These are phyloP conservation scores for Carex cristatella DNA, from an alignment of 176 grass and related monocot species.

Conservation along the genomic window DNA sequence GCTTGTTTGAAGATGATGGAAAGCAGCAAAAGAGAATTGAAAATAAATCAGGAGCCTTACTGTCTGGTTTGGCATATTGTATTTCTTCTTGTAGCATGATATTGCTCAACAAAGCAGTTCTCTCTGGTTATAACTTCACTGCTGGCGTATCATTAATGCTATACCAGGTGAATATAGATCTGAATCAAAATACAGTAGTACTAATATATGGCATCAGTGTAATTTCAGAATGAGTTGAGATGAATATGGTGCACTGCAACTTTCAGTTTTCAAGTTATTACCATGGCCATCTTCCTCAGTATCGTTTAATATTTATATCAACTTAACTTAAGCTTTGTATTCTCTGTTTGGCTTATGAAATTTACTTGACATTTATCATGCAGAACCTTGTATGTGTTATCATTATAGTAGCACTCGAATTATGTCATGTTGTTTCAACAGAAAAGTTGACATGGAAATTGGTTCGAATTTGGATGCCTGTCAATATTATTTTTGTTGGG, in stretches of 20 bases:
- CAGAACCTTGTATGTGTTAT: conserved; percentile 74
- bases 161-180: conserved; percentile 54
- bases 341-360: background rate
- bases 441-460: conserved; percentile 78
- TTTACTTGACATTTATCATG: background rate
- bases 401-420: conserved; percentile 46
- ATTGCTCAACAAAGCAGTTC: conserved; percentile 84
- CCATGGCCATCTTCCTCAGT: background rate
- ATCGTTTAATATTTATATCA: background rate
- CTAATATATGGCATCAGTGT: background rate
- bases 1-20: conserved; percentile 39
- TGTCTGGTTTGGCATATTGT: conserved; percentile 67
- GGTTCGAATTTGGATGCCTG: conserved; percentile 74
- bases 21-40: conserved; percentile 42
- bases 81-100: conserved; percentile 89
- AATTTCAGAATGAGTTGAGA: background rate
- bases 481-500: conserved; percentile 78
- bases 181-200: background rate
- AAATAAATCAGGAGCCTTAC: conserved; percentile 41
- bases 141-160: conserved; percentile 70
- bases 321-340: background rate
- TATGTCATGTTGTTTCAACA: conserved; percentile 51
- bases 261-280: background rate
- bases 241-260: background rate
- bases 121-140: conserved; percentile 66